Base-by-base conservation (phyloP, 1,284 basidiomycete species). In the Boletus sp. region DNA sequence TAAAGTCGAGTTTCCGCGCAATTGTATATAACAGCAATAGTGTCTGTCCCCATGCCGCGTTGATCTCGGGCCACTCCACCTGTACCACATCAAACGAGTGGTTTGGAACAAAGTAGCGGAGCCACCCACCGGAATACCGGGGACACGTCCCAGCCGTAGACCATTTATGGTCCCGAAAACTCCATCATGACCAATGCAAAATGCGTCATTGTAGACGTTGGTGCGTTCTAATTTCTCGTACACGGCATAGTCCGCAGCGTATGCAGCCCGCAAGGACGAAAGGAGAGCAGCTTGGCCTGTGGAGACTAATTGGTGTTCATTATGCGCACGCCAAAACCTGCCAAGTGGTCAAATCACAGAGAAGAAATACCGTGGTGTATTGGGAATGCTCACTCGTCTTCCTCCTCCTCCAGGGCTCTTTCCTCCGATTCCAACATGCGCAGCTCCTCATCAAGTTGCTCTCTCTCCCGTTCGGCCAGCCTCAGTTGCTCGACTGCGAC, bases 11-110 rank as follows among this genome's bases (percentile, higher is more conserved):
- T 66, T 94, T 95, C 49, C 87, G 78, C 4, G 91, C 91, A 43
- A 99, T 81, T 5, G 93, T 93, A 59, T 94, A 90, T 13, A 99
- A 73, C 44, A 98, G 75, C 17, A 99, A 73, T n/a, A 95, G 75
- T 0, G 93, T 91, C 62, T 98, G 90, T 0, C 96, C 96, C 93
- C 95, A 97, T 3, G 96, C 96, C 5, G 96, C 96, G 64, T 99
- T 99, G 67, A 99, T 94, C 70, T 99, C 96, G 5, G 91, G 82
- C 94, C 95, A 99, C 63, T 98, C 95, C 23, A 99, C 92, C 79
- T 90, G 58, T 0, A 61, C 33, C 50, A 37, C 19, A 40, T 46
- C 47, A 35, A 52, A 29, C 32, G 30, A 48, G 13, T 16, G 41
- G 48, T 48, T 22, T 38, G 40, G 17, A 23, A 38, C 33, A 51